These are phyloP conservation scores for Eucalyptus guilfoylei DNA, from an alignment of 345 rosid species.

Conservation along the genomic window DNA sequence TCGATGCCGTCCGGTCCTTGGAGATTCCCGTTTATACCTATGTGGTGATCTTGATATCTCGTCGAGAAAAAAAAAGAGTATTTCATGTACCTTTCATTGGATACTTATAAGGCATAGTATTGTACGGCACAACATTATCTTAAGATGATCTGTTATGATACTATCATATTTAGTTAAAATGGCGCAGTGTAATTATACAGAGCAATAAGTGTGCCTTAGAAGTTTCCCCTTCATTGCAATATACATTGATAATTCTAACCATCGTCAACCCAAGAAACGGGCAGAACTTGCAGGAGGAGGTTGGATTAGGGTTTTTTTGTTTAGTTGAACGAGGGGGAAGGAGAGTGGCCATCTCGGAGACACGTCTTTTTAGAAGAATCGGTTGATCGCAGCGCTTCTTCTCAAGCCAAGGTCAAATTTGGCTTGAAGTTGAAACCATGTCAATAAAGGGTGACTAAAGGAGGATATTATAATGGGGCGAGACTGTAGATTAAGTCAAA, in stretches of 20 bases:
- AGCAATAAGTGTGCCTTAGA: not conserved
- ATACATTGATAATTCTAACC: not conserved
- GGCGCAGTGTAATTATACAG: accelerated
- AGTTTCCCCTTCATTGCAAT: not conserved
- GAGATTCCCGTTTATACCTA: not conserved
- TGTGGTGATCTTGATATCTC: not conserved
- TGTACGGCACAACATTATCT: too few relatives aligned
- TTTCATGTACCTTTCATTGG: not conserved
- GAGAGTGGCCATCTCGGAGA: not conserved
- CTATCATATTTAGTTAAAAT: not conserved
- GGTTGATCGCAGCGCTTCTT: not conserved
- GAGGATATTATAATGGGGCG: not conserved
- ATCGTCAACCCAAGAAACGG: not conserved
- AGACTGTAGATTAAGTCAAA: not conserved
- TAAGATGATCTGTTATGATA: too few relatives aligned
- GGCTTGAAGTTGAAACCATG: not conserved
- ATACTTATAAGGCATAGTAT: not conserved
- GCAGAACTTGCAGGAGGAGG: not conserved
- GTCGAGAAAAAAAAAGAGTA: not conserved
- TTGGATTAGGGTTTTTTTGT: not conserved
- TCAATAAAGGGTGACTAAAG: not conserved
- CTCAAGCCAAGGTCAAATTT: not conserved
- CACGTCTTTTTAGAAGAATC: not conserved
- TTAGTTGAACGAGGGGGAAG: not conserved
- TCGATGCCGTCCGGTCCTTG: not conserved